A percentile compares a stretch with the other conserved stretches of the same genome.
phyloP scores from a whole-genome alignment of 371 early-diverging fungal species.

The Blakeslea trispora region DNA sequence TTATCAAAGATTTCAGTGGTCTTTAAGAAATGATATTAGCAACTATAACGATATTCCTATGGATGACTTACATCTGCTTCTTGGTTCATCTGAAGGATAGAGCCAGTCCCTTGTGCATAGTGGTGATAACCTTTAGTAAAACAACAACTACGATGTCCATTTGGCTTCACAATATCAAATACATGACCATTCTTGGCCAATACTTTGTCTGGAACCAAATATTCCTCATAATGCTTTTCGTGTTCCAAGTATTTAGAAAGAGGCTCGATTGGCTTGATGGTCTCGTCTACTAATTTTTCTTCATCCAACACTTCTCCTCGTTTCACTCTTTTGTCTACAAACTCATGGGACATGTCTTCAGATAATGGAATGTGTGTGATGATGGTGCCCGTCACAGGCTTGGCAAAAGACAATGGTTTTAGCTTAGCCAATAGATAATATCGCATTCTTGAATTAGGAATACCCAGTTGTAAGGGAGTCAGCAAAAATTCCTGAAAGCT shows the following conservation, averaged over 20 bases:
- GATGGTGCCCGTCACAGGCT: constrained; percentile 46
- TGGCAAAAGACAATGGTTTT: constrained; percentile 43
- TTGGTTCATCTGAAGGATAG: constrained; percentile 62
- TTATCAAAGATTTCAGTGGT: constrained; percentile 26
- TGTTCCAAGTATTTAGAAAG: constrained; percentile 36
- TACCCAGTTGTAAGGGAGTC: constrained; percentile 69
- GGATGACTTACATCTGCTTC: constrained; percentile 50
- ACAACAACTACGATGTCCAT: constrained; percentile 70
- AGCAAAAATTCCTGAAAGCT: constrained; percentile 64
- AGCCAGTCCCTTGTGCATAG: constrained; percentile 80
- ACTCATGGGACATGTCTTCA: constrained; percentile 29
- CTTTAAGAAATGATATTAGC: constrained; percentile 13
- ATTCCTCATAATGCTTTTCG: constrained; percentile 16
- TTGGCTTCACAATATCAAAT: constrained; percentile 76
- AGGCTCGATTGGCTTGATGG: constrained; percentile 34
- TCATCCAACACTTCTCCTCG: constrained; percentile 17
- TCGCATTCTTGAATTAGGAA: constrained; percentile 71
- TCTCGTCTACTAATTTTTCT: constrained; percentile 29
- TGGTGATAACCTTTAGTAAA: constrained; percentile 86
- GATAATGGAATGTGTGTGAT: constrained; percentile 56
- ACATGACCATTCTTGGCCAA: constrained; percentile 63
- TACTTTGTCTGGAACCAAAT: constrained; percentile 47
- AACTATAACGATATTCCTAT: not conserved
- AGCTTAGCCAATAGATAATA: constrained; percentile 64
- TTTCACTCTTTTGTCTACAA: constrained; percentile 28